Evolutionary conservation across 1,284 basidiomycete genomes (phyloP), one percentile per base, ranked within the genome.

Genomic region (Melanopsichium pennsylvanicum): DNA sequence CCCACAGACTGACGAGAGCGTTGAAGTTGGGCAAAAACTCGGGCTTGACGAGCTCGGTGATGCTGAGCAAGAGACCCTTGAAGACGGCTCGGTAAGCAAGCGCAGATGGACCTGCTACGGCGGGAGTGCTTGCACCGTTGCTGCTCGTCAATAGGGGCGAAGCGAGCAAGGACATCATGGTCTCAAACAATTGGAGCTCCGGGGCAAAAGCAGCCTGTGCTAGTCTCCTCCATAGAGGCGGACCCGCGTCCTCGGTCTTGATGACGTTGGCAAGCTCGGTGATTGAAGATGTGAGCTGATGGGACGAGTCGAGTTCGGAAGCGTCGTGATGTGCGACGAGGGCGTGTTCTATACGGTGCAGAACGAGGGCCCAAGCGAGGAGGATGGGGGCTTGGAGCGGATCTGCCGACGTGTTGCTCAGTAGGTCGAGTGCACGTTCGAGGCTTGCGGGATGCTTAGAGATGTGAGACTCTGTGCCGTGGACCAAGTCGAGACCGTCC

Each of bases 81-180:
- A 93, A 76, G 15, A 93, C 87, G 18, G 90, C 89, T 25, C 91
- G 87, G 80, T 88, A 92, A 2, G 90, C 90, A 22, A 91, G 86
- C 0, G 89, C 87, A 71, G 92, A 92, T 0, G 90, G 87, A 63
- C 91, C 89, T 6, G 88, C 87, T 16, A 91, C 83, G 2, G 86
- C 85, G 12, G 55, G 66, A 11, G 60, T 59, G 42, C 51, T 63
- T 11, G 62, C 55, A 15, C 62, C 56, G 27, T 66, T 69, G 52
- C 59, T 67, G 29, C 67, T 49, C 36, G 71, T 73, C 29, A 82
- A 47, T 11, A 82, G 60, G 7, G 82, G 72, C 2, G 79, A 80
- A 9, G 46, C 49, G 19, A 81, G 67, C 33, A 80, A 55, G 1
- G 70, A 44, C 38, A 72, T 70, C 43, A 83, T 54, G 10, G 60